Base-by-base conservation (phyloP, 2,329 filamentous ascomycete genomes). In the Aspergillus carbonarius region DNA sequence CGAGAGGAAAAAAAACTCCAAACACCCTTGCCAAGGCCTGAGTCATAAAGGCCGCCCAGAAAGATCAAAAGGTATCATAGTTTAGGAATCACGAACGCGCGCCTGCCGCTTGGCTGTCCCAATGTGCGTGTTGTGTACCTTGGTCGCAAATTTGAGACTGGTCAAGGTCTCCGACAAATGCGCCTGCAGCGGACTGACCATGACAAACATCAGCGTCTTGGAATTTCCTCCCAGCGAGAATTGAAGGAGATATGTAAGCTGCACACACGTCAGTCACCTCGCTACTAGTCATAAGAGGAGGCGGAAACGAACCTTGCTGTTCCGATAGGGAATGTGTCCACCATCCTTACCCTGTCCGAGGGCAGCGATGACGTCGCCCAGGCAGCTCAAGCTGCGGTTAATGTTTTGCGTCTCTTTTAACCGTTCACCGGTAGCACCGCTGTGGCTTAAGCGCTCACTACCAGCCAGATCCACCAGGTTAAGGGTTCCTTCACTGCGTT, bases 141-240 rank as follows among this genome's bases (percentile, higher is more conserved):
- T 98, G 34, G 91, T 96, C 15, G 95, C 95, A 76, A 99, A 99
- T 70, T 95, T 89, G 75, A 99, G 82, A 81, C 92, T 97, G 46
- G 93, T 96, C 72, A 97, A 81, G 3, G 93, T 97, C 81, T 99
- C 95, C 70, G 89, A 90, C 64, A 97, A 81, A 78, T 98, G 95
- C 5, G 88, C 90, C 78, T 96, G 91, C 59, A 98, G 80, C 34
- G 95, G 95, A 67, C 90, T 95, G 57, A 96, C 90, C 93, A 98
- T 98, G 73, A 98, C 92, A 74, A 99, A 96, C 95, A 99, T 99
- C 68, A 99, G 88, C 0, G 95, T 99, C 79, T 97, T 96, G 67
- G 90, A 95, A 75, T 96, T 97, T 15, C 95, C 95, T 4, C 95
- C 93, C 7, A 99, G 81, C 3, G 92, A 96, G 72, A 95, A 96